A percentile compares a stretch with the other conserved stretches of the same genome.
Evolutionary conservation across 768 basidiomycete genomes (phyloP).

Genomic region (Pisolithus sp.): DNA sequence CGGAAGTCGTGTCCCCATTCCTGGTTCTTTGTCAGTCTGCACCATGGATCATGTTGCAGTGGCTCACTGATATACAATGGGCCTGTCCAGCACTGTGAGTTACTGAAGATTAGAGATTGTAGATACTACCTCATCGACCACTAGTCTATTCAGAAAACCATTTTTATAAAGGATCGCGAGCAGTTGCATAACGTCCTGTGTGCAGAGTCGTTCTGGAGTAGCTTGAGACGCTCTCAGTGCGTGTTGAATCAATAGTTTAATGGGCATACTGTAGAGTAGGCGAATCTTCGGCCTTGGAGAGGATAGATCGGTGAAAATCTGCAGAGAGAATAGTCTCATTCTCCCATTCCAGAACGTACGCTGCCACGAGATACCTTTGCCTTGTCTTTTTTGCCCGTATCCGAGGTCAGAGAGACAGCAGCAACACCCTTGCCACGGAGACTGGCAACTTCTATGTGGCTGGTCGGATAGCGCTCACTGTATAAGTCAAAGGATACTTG

Average conservation of each 20-base stretch:
- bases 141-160: constrained; percentile 60
- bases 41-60: neutral
- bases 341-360: neutral
- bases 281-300: constrained; percentile 53
- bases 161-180: constrained; percentile 48
- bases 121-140: constrained; percentile 67
- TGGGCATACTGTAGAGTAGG: constrained; percentile 63
- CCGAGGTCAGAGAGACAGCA: constrained; percentile 62
- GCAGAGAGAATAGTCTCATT: neutral
- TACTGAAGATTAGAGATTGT: constrained; percentile 1
- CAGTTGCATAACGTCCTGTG: constrained; percentile 44
- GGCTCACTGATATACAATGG: constrained; percentile 71
- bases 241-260: neutral
- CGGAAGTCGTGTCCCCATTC: constrained; percentile 87
- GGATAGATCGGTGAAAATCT: constrained; percentile 60
- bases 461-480: constrained; percentile 1
- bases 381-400: constrained; percentile 51
- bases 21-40: constrained; percentile 27
- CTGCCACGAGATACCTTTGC: constrained; percentile 34
- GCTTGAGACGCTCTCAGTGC: constrained; percentile 32
- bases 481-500: constrained; percentile 26
- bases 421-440: constrained; percentile 48
- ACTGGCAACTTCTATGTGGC: constrained; percentile 51
- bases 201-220: constrained; percentile 70
- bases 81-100: constrained; percentile 40